These are phyloP conservation scores for Xylaria venustula DNA, from an alignment of 495 filamentous ascomycete species.

Conservation along the genomic window DNA sequence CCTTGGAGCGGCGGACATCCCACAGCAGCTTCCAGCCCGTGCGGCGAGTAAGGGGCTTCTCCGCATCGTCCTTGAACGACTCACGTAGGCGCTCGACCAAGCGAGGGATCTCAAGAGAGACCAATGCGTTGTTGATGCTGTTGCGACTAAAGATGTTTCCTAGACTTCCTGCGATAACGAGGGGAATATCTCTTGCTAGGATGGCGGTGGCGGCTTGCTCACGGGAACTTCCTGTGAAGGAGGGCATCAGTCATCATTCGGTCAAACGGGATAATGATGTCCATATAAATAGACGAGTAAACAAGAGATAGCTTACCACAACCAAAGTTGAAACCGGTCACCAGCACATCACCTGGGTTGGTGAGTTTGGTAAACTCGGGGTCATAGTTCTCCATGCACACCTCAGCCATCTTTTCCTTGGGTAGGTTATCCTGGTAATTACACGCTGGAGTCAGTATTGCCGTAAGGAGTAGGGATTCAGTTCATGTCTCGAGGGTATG, in stretches of 20 bases:
- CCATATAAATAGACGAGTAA: too few species aligned
- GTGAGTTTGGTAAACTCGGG: constrained; percentile 59
- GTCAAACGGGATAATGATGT: too few species aligned
- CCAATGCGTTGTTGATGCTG: constrained; percentile 87
- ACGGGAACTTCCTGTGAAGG: too few species aligned
- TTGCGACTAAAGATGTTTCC: constrained; percentile 88
- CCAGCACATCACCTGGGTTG: constrained; percentile 71
- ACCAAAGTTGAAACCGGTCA: constrained; percentile 89
- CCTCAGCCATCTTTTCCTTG: constrained; percentile 74
- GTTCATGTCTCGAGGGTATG: too few species aligned
- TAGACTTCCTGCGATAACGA: constrained; percentile 84
- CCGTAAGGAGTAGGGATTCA: too few species aligned
- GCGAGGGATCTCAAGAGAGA: constrained; percentile 77
- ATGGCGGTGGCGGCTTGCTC: constrained; percentile 92
- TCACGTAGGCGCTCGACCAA: constrained; percentile 69
- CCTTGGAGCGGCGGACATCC: constrained; percentile 73
- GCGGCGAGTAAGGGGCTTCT: constrained; percentile 68
- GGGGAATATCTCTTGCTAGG: constrained; percentile 76
- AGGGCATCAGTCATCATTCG: too few species aligned
- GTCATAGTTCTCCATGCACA: constrained; percentile 95
- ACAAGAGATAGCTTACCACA: constrained; percentile 56
- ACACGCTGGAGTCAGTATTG: too few species aligned
- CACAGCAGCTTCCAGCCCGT: constrained; percentile 88
- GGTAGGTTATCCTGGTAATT: constrained; percentile 88
- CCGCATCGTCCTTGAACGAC: constrained; percentile 47